phyloP scores from a whole-genome alignment of 2,329 filamentous ascomycete species.

The Colletotrichum costaricense region DNA sequence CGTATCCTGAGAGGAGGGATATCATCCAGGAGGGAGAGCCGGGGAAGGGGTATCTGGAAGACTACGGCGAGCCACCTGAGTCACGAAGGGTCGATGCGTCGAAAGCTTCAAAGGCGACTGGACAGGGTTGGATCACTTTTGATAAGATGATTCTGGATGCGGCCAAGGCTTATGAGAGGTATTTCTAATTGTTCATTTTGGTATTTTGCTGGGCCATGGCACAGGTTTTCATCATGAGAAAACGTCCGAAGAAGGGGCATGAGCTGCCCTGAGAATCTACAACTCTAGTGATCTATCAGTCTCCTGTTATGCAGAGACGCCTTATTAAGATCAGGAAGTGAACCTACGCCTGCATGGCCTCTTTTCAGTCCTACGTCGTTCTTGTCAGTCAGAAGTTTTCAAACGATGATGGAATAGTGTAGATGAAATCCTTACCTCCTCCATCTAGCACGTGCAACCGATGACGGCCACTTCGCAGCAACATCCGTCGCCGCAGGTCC shows the following conservation, averaged over 20 bases:
- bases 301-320: too few relatives aligned
- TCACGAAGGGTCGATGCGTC: slow-evolving; percentile 20
- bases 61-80: slow-evolving; percentile 14
- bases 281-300: too few relatives aligned
- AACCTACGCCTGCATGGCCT: background rate
- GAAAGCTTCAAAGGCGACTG: slow-evolving; percentile 30
- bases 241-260: background rate
- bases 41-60: slow-evolving; percentile 20
- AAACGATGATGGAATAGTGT: too few relatives aligned
- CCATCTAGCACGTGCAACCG: background rate
- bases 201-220: background rate
- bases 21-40: slow-evolving; percentile 27
- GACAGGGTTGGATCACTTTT: slow-evolving; percentile 17
- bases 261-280: background rate
- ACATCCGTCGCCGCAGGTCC: background rate
- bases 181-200: background rate
- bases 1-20: slow-evolving; percentile 4
- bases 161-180: slow-evolving; percentile 29
- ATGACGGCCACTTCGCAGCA: background rate
- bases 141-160: slow-evolving; percentile 30
- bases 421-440: background rate
- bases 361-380: background rate
- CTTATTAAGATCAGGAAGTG: background rate
- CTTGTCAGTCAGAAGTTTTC: background rate
- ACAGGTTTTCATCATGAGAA: too few relatives aligned